Percentiles rank a stretch among this genome's conserved stretches.
Conservation (phyloP, 176 grass and related monocot species). For the Oryza australiensis region DNA sequence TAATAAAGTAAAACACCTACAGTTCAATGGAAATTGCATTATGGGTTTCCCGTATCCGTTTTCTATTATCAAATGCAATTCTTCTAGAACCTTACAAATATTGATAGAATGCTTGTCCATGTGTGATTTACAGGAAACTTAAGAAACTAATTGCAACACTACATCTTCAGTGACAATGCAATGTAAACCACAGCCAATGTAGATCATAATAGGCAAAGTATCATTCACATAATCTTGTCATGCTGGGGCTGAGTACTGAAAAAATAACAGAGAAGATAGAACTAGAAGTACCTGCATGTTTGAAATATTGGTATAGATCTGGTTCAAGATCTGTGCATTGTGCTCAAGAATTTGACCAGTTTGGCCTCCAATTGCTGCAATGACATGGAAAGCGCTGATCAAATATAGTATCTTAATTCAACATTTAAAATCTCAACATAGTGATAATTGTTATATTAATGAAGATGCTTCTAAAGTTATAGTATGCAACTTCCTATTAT, state of each 20-base stretch:
- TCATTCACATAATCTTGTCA: slow-evolving; percentile 10
- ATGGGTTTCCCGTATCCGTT: not conserved
- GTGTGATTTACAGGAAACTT: not conserved
- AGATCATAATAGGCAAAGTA: not conserved
- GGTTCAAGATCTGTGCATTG: slow-evolving; percentile 55
- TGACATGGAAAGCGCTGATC: slow-evolving; percentile 10
- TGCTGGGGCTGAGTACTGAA: not conserved
- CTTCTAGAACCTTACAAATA: not conserved
- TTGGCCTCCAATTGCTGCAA: slow-evolving; percentile 65
- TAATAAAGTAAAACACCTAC: not conserved
- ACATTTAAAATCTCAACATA: not conserved
- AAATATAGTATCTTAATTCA: not conserved
- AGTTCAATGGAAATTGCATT: not conserved
- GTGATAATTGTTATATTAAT: not conserved
- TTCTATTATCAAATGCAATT: not conserved
- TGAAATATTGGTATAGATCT: slow-evolving; percentile 63
- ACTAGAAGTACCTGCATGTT: slow-evolving; percentile 50
- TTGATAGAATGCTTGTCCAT: not conserved
- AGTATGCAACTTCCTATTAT: not conserved
- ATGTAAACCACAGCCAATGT: not conserved
- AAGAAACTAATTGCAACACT: slow-evolving; percentile 9
- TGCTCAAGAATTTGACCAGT: slow-evolving; percentile 65
- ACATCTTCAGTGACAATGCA: not conserved
- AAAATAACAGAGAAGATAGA: slow-evolving; percentile 6
- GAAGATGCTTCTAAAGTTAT: not conserved